Evolutionary conservation across 768 basidiomycete genomes (phyloP).

Genomic region (Nevesoporus exiguus): DNA sequence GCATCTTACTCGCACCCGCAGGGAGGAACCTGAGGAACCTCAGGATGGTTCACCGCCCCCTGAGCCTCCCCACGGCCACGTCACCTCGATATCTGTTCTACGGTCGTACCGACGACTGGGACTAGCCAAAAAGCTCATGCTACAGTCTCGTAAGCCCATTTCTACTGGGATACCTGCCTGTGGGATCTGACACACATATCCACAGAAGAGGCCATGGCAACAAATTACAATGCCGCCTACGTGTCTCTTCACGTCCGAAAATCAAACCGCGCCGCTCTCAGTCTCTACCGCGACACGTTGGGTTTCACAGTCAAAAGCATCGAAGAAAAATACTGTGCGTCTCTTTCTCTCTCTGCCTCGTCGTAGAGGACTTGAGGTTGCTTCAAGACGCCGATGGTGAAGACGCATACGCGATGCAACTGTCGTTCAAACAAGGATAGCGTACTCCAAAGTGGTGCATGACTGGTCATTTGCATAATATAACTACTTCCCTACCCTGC

Average conservation of each 20-base stretch:
- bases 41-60: conserved; percentile 50
- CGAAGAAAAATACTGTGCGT: conserved; percentile 89
- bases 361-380: conserved; percentile 8
- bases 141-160: conserved; percentile 73
- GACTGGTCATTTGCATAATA: conserved; percentile 3
- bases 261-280: conserved; percentile 91
- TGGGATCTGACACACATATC: conserved; percentile 2
- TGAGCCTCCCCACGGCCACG: conserved; percentile 76
- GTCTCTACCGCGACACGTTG: conserved; percentile 82
- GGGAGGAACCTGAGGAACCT: conserved; percentile 49
- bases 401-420: conserved; percentile 89
- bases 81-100: conserved; percentile 94
- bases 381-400: conserved; percentile 86
- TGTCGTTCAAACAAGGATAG: conserved; percentile 45
- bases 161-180: neutral
- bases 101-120: conserved; percentile 89
- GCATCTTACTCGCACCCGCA: conserved; percentile 35
- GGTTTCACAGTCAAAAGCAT: conserved; percentile 85
- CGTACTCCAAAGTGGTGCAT: neutral
- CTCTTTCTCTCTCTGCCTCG: neutral
- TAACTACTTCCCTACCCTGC: conserved; percentile 4
- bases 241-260: conserved; percentile 91
- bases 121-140: conserved; percentile 90
- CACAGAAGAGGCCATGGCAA: conserved; percentile 87
- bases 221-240: conserved; percentile 78